A percentile compares a stretch with the other conserved stretches of the same genome.
Evolutionary conservation across 805 yeast genomes (phyloP).

Genomic region (Kodamaea neixiangensis): DNA sequence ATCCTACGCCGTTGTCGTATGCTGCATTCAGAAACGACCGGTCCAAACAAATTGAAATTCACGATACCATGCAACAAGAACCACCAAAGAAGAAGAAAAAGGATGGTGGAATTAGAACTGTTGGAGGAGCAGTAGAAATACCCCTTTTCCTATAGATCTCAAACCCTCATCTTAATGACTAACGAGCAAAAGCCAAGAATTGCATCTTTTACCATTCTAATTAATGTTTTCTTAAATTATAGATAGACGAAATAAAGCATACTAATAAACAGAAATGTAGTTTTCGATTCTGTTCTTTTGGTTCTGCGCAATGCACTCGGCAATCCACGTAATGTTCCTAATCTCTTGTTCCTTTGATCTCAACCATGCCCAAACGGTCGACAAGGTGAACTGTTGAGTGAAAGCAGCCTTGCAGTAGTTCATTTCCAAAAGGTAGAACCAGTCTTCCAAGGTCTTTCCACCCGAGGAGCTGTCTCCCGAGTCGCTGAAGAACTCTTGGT

Average conservation of each 20-base stretch:
- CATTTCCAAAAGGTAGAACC: constrained; percentile 92
- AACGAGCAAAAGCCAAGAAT: background rate
- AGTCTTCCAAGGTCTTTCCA: constrained; percentile 79
- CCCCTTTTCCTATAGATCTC: constrained; percentile 43
- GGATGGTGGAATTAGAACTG: constrained; percentile 22
- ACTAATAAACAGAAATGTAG: constrained; percentile 80
- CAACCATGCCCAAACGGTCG: constrained; percentile 95
- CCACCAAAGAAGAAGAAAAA: constrained; percentile 8
- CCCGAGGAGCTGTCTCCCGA: constrained; percentile 28
- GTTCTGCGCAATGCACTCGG: constrained; percentile 98
- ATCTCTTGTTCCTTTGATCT: constrained; percentile 95
- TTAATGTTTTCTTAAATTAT: background rate
- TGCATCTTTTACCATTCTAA: too few species aligned
- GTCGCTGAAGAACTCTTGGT: constrained; percentile 54
- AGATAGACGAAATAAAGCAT: constrained; percentile 1
- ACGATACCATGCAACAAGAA: constrained; percentile 1
- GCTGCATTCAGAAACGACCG: constrained; percentile 21
- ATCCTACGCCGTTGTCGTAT: constrained; percentile 24
- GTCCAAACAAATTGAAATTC: background rate
- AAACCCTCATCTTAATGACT: background rate
- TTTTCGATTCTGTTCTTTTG: constrained; percentile 92
- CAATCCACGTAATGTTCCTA: constrained; percentile 98
- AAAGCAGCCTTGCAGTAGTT: constrained; percentile 87
- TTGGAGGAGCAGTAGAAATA: constrained; percentile 47
- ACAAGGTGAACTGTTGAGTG: constrained; percentile 91